A percentile compares a stretch with the other conserved stretches of the same genome.
These are phyloP conservation scores for Colletotrichum salicis DNA, from an alignment of 2,329 filamentous ascomycete genomes.

Conservation along the genomic window DNA sequence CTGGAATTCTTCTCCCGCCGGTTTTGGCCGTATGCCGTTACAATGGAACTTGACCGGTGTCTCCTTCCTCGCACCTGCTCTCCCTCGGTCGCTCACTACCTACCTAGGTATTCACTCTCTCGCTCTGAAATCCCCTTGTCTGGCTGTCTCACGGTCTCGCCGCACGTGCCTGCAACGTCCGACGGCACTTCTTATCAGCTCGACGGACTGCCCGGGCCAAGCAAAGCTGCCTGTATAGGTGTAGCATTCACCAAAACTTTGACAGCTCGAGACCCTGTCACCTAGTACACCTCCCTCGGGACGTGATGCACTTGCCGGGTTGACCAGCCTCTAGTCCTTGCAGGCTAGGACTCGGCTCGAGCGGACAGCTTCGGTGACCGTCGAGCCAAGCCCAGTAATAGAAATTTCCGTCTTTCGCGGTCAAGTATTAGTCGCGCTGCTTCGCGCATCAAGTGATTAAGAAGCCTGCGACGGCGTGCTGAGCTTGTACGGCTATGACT, in stretches of 20 bases:
- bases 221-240: neutral
- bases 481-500: neutral
- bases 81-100: too few relatives aligned
- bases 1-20: constrained; percentile 30
- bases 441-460: neutral
- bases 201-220: neutral
- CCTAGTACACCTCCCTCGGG: neutral
- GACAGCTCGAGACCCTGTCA: neutral
- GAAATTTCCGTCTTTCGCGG: neutral
- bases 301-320: neutral
- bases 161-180: neutral
- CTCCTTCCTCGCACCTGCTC: neutral
- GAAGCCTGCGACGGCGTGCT: constrained; percentile 1
- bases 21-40: neutral
- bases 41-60: neutral
- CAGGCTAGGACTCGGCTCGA: neutral
- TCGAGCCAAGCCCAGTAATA: constrained; percentile 1
- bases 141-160: neutral
- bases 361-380: neutral
- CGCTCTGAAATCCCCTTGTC: neutral
- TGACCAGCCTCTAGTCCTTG: neutral
- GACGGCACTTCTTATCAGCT: neutral
- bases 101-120: neutral
- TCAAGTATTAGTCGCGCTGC: neutral
- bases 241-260: neutral